phyloP scores from a whole-genome alignment of 768 basidiomycete species.

The Pleurotus citrinopileatus region DNA sequence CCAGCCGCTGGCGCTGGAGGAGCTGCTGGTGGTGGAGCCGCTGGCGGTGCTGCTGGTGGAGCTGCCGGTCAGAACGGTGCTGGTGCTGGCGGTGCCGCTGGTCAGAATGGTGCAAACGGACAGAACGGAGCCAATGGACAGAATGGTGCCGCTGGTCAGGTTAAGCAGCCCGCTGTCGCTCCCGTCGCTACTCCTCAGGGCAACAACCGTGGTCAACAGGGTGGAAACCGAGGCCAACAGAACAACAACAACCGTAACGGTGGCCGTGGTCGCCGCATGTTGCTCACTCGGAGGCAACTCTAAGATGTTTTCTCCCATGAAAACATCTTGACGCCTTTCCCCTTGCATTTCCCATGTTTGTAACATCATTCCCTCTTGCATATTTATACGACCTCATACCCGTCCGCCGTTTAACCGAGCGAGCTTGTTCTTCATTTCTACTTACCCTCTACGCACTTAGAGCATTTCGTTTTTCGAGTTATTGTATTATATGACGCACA shows the following conservation, averaged over 20 bases:
- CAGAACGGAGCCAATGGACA: neutral
- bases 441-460: neutral
- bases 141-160: neutral
- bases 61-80: constrained; percentile 18
- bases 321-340: neutral
- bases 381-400: constrained; percentile 9
- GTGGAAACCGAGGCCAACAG: neutral
- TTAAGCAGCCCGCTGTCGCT: neutral
- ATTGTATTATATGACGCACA: constrained; percentile 11
- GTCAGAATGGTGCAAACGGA: neutral
- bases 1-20: constrained; percentile 6
- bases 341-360: neutral
- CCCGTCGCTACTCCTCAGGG: neutral
- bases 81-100: neutral
- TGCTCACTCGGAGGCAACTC: constrained; percentile 6
- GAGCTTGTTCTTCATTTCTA: neutral
- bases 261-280: constrained; percentile 5
- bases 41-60: constrained; percentile 21
- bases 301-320: constrained; percentile 4
- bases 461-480: constrained; percentile 8
- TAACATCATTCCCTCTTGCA: constrained; percentile 2
- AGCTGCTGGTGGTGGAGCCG: constrained; percentile 15
- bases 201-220: constrained; percentile 4
- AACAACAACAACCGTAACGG: constrained; percentile 6
- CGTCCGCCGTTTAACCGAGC: neutral